Conservation (phyloP, 495 filamentous ascomycete species). For the Talaromyces thailandensis region DNA sequence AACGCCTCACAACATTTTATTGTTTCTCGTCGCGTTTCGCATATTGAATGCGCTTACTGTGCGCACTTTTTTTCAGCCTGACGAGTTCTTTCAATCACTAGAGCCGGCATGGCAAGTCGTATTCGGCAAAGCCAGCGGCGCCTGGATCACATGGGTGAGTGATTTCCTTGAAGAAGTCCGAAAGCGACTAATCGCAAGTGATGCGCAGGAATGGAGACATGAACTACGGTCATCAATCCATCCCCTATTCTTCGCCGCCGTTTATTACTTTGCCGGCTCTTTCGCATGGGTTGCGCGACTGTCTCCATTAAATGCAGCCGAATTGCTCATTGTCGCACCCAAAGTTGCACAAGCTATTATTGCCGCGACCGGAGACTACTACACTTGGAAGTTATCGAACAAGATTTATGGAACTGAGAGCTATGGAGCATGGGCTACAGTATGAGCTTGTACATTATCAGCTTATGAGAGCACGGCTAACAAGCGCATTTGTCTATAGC, state of each 20-base stretch:
- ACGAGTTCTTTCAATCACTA: conserved; percentile 94
- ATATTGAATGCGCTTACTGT: conserved; percentile 76
- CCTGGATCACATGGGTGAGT: conserved; percentile 94
- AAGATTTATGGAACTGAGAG: conserved; percentile 60
- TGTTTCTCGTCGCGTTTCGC: conserved; percentile 65
- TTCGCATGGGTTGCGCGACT: conserved; percentile 41
- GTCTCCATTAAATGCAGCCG: conserved; percentile 41
- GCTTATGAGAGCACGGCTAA: not conserved
- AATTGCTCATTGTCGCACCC: conserved; percentile 62
- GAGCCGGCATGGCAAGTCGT: conserved; percentile 91
- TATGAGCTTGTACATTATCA: conserved; percentile 20
- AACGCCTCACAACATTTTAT: conserved; percentile 32
- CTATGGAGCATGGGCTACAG: conserved; percentile 57
- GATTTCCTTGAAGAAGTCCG: not conserved
- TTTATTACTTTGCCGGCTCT: conserved; percentile 56
- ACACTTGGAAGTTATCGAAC: conserved; percentile 76
- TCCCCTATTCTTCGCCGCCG: conserved; percentile 69
- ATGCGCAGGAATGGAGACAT: conserved; percentile 81
- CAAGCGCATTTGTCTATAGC: conserved; percentile 16
- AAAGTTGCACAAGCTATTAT: conserved; percentile 68
- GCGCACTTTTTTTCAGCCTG: conserved; percentile 98
- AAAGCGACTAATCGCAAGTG: conserved; percentile 7
- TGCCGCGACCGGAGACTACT: conserved; percentile 74
- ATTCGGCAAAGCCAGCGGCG: conserved; percentile 67
- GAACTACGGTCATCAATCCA: conserved; percentile 90